A percentile compares a stretch with the other conserved stretches of the same genome.
phyloP scores from a whole-genome alignment of 768 basidiomycete genomes.

The Clathrus columnatus region DNA sequence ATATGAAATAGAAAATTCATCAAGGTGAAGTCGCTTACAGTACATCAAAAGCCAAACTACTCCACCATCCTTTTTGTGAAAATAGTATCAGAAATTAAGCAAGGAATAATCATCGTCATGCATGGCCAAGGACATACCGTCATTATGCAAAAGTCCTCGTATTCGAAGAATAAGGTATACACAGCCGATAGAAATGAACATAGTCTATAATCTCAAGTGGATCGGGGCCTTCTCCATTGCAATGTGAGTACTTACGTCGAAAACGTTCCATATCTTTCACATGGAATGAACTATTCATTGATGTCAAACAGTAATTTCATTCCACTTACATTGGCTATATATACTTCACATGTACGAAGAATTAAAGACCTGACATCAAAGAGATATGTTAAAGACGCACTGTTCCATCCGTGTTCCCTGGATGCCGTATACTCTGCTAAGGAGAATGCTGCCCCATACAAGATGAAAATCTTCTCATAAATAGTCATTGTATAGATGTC shows the following conservation, averaged over 20 bases:
- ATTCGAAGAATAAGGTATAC: constrained; percentile 58
- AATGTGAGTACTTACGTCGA: constrained; percentile 35
- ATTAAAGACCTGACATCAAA: not conserved
- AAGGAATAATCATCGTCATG: not conserved
- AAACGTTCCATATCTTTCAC: constrained; percentile 80
- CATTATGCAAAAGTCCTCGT: constrained; percentile 45
- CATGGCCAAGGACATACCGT: constrained; percentile 33
- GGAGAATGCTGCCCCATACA: constrained; percentile 70
- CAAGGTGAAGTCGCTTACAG: constrained; percentile 23
- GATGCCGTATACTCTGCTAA: constrained; percentile 84
- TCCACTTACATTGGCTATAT: constrained; percentile 66
- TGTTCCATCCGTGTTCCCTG: constrained; percentile 80
- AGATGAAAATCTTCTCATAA: constrained; percentile 66
- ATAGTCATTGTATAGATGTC: constrained; percentile 40
- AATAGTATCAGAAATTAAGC: constrained; percentile 10
- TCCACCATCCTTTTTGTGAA: constrained; percentile 26
- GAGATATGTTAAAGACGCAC: constrained; percentile 36
- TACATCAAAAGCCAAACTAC: constrained; percentile 61
- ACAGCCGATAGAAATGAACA: constrained; percentile 61
- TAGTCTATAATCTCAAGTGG: constrained; percentile 26
- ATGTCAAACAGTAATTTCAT: not conserved
- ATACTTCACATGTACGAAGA: constrained; percentile 36
- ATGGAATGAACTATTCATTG: not conserved
- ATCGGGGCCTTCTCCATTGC: not conserved
- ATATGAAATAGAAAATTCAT: not conserved